These are phyloP conservation scores for Taphrina betulina DNA, from an alignment of 1,139 yeast species.

Conservation along the genomic window DNA sequence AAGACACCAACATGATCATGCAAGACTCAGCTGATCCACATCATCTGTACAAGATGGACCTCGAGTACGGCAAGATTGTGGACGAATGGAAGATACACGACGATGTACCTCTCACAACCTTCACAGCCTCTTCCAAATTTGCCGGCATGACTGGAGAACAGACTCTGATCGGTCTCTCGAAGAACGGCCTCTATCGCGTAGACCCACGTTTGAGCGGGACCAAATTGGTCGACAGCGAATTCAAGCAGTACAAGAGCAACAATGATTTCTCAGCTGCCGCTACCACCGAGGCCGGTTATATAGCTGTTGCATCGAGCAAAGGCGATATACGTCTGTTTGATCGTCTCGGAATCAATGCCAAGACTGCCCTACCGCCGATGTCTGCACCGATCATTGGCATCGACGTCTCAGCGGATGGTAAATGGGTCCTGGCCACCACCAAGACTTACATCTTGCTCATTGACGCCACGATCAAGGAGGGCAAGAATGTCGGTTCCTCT, in stretches of 20 bases:
- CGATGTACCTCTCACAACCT: constrained; percentile 51
- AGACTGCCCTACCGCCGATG: constrained; percentile 72
- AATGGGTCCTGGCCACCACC: constrained; percentile 80
- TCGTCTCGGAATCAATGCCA: constrained; percentile 69
- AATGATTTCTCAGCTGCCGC: constrained; percentile 62
- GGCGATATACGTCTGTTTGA: constrained; percentile 79
- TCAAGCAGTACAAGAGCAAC: constrained; percentile 55
- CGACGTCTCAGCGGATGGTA: constrained; percentile 75
- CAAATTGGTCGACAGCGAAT: constrained; percentile 58
- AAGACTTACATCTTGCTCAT: constrained; percentile 64
- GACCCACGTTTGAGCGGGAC: constrained; percentile 72
- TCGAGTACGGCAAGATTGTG: constrained; percentile 72
- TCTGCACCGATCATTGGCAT: constrained; percentile 70
- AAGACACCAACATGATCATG: constrained; percentile 66
- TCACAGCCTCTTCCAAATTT: constrained; percentile 69
- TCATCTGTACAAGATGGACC: constrained; percentile 68
- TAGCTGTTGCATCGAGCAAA: constrained; percentile 70
- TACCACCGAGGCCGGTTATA: constrained; percentile 68
- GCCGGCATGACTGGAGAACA: constrained; percentile 71
- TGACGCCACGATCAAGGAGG: constrained; percentile 63
- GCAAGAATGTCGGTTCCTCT: constrained; percentile 58
- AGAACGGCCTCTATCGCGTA: constrained; percentile 63
- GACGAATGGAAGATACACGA: constrained; percentile 70
- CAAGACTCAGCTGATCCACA: constrained; percentile 53
- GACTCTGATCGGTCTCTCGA: constrained; percentile 68